Conservation (phyloP, 2,329 filamentous ascomycete species). For the Sporothrix brunneoviolacea region DNA sequence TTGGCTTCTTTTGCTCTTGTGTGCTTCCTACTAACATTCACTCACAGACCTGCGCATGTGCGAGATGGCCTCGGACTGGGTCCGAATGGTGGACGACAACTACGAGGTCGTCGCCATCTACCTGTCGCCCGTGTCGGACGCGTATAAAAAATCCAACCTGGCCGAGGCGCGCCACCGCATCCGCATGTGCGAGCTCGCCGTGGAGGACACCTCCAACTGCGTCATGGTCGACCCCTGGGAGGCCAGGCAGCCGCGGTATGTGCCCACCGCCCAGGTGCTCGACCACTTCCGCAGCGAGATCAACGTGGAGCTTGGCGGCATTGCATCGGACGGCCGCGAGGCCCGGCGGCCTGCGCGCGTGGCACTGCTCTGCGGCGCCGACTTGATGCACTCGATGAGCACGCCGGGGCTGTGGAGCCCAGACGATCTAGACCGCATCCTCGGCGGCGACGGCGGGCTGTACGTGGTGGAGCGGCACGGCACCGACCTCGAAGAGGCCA, state of each 20-base stretch:
- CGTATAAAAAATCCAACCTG: conserved; percentile 72
- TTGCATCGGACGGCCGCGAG: conserved; percentile 38
- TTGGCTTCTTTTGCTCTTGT: not conserved
- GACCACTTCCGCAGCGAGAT: conserved; percentile 91
- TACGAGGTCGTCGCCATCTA: conserved; percentile 87
- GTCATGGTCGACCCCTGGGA: conserved; percentile 68
- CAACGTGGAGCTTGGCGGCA: conserved; percentile 69
- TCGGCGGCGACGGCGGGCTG: conserved; percentile 72
- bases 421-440: conserved; percentile 79
- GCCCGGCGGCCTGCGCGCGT: conserved; percentile 58
- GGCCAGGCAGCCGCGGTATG: conserved; percentile 60
- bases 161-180: conserved; percentile 43
- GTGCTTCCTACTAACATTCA: conserved; percentile 12
- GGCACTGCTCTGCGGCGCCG: conserved; percentile 69
- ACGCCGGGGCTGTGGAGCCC: conserved; percentile 72
- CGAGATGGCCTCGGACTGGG: conserved; percentile 33
- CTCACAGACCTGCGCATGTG: conserved; percentile 30
- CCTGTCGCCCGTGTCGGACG: conserved; percentile 58
- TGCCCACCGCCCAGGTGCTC: conserved; percentile 80
- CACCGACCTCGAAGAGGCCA: conserved; percentile 76
- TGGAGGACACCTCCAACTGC: conserved; percentile 67
- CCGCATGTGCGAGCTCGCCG: conserved; percentile 80
- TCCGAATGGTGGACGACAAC: conserved; percentile 29
- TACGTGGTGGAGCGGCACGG: conserved; percentile 85
- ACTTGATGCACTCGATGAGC: conserved; percentile 72